Percentiles rank a stretch among this genome's conserved stretches.
Evolutionary conservation across 306 rosid genomes (phyloP).

Genomic region (Senna siamea): DNA sequence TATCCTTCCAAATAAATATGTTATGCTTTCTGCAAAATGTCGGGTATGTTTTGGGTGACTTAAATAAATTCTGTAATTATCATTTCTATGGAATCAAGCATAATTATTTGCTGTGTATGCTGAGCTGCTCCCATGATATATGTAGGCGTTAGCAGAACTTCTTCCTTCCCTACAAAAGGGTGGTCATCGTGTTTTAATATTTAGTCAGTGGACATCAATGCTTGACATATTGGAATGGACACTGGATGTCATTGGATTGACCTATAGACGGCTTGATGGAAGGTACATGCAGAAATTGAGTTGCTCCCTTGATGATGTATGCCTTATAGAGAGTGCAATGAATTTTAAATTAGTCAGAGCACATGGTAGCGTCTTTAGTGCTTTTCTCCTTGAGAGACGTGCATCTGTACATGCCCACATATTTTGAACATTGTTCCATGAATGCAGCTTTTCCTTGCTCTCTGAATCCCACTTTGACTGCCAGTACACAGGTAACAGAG

Average conservation of each 20-base stretch:
- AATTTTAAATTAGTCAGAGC: not conserved
- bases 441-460: conserved; percentile 18
- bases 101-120: conserved; percentile 33
- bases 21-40: conserved; percentile 88
- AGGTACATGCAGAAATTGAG: conserved; percentile 55
- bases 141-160: conserved; percentile 74
- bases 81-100: conserved; percentile 13
- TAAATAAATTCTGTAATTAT: conserved; percentile 28
- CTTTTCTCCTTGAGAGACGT: conserved; percentile 11
- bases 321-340: not conserved
- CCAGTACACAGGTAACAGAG: conserved; percentile 90
- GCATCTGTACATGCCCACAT: not conserved
- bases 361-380: not conserved
- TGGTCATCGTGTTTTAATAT: conserved; percentile 90
- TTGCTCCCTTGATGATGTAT: not conserved
- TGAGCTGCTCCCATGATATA: conserved; percentile 38
- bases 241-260: conserved; percentile 90
- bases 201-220: conserved; percentile 99
- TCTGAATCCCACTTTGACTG: conserved; percentile 32
- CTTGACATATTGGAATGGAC: conserved; percentile 97
- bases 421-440: conserved; percentile 20
- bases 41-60: conserved; percentile 60
- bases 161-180: conserved; percentile 77
- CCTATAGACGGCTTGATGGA: conserved; percentile 95
- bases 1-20: conserved; percentile 69